phyloP scores from a whole-genome alignment of 306 rosid genomes.

The Corylus heterophylla region DNA sequence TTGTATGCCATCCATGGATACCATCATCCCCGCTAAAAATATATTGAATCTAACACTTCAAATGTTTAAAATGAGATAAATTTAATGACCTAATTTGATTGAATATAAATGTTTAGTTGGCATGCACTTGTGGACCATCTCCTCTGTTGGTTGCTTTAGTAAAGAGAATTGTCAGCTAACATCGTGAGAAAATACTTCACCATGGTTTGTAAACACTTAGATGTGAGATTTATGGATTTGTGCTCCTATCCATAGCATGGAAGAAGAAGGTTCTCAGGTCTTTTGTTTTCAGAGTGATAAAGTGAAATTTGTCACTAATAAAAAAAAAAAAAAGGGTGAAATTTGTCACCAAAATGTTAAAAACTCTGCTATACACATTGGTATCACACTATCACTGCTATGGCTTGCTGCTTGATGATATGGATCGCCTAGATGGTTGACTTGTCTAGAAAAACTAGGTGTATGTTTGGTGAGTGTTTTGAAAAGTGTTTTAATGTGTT shows the following conservation, averaged over 20 bases:
- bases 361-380: background rate
- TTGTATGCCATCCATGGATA: background rate
- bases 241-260: background rate
- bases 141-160: background rate
- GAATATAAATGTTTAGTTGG: background rate
- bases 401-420: background rate
- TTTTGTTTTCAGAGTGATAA: background rate
- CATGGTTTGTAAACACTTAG: background rate
- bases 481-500: too few relatives aligned
- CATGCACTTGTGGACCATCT: background rate
- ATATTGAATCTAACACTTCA: background rate
- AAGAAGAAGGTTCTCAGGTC: background rate
- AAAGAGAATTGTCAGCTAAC: background rate
- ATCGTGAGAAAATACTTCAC: background rate
- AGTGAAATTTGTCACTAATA: background rate
- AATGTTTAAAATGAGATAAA: background rate
- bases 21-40: background rate
- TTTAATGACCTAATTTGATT: background rate
- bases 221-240: background rate
- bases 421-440: background rate
- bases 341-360: background rate
- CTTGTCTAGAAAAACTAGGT: background rate
- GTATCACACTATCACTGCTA: background rate
- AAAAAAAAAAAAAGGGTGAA: too few relatives aligned
- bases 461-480: background rate